Evolutionary conservation across 768 basidiomycete species (phyloP).

Genomic region (Boletus tomentosulus): DNA sequence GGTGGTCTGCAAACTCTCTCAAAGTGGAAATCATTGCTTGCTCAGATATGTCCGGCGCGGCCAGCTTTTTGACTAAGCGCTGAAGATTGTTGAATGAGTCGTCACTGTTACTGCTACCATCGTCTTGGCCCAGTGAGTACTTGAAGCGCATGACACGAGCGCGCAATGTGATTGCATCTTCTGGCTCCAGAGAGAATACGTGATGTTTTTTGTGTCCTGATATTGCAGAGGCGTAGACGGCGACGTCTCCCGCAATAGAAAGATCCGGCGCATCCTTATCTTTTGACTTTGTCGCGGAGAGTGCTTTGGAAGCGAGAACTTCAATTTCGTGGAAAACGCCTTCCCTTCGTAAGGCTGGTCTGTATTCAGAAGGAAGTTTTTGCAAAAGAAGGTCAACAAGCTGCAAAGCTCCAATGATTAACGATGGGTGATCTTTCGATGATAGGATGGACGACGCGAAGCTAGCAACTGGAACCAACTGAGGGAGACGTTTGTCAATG

Average conservation of each 20-base stretch:
- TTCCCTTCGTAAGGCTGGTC: constrained; percentile 86
- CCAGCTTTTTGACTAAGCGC: constrained; percentile 62
- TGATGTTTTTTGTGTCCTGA: constrained; percentile 69
- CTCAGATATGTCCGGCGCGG: constrained; percentile 52
- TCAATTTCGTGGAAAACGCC: constrained; percentile 97
- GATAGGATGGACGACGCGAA: constrained; percentile 94
- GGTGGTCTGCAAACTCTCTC: constrained; percentile 73
- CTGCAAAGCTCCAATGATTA: constrained; percentile 87
- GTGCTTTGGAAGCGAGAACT: constrained; percentile 56
- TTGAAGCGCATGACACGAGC: constrained; percentile 86
- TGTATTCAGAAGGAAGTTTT: constrained; percentile 83
- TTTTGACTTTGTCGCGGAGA: constrained; percentile 54
- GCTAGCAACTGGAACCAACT: constrained; percentile 94
- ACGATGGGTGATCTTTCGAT: constrained; percentile 81
- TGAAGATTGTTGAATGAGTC: constrained; percentile 62
- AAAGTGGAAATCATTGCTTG: constrained; percentile 58
- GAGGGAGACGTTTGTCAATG: constrained; percentile 6
- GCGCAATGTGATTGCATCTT: constrained; percentile 90
- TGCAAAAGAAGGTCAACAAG: constrained; percentile 85
- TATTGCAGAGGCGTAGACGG: constrained; percentile 41
- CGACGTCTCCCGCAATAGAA: constrained; percentile 34
- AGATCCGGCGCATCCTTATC: constrained; percentile 35
- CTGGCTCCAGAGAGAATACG: constrained; percentile 69
- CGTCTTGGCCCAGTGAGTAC: constrained; percentile 57
- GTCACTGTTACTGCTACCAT: constrained; percentile 50